phyloP scores from a whole-genome alignment of 106 monocot species.

The Gastrodia elata region DNA sequence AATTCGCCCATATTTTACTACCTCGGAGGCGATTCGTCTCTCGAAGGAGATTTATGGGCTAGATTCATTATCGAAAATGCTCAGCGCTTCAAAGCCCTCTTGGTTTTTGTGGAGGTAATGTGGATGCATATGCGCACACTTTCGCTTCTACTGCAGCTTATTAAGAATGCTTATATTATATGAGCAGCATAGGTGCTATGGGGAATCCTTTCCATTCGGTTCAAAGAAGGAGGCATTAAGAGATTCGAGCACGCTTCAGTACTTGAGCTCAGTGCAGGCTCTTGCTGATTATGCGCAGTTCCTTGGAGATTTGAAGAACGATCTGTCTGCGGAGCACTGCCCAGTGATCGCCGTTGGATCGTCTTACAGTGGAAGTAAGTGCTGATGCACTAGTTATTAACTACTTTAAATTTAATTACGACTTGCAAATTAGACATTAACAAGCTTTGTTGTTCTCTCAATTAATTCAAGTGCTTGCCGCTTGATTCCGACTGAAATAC shows the following conservation, averaged over 20 bases:
- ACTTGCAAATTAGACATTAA: too few relatives aligned
- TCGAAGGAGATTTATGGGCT: conserved; percentile 6
- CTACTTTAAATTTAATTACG: too few relatives aligned
- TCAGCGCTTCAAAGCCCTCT: conserved; percentile 18
- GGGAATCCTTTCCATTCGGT: conserved; percentile 24
- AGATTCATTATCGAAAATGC: conserved; percentile 24
- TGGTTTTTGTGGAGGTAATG: conserved; percentile 45
- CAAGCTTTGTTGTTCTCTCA: too few relatives aligned
- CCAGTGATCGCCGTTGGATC: conserved; percentile 22
- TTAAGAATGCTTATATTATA: too few relatives aligned
- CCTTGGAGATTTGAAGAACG: conserved; percentile 13
- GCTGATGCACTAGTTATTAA: too few relatives aligned
- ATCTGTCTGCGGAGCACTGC: conserved; percentile 13
- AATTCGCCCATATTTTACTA: conserved; percentile 38
- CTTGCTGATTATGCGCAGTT: conserved; percentile 29
- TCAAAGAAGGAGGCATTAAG: conserved; percentile 12
- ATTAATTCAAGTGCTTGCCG: conserved; percentile 29
- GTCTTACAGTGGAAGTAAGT: conserved; percentile 30
- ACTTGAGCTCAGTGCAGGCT: conserved; percentile 27
- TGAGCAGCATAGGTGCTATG: conserved; percentile 30
- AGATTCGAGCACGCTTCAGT: conserved; percentile 24
- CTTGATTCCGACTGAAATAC: conserved; percentile 31
- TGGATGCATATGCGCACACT: too few relatives aligned
- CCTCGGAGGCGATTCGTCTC: conserved; percentile 22
- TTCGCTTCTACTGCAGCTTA: too few relatives aligned